A percentile compares a stretch with the other conserved stretches of the same genome.
Evolutionary conservation across 257 asterid genomes (phyloP).

Genomic region (Przewalskia tangutica): DNA sequence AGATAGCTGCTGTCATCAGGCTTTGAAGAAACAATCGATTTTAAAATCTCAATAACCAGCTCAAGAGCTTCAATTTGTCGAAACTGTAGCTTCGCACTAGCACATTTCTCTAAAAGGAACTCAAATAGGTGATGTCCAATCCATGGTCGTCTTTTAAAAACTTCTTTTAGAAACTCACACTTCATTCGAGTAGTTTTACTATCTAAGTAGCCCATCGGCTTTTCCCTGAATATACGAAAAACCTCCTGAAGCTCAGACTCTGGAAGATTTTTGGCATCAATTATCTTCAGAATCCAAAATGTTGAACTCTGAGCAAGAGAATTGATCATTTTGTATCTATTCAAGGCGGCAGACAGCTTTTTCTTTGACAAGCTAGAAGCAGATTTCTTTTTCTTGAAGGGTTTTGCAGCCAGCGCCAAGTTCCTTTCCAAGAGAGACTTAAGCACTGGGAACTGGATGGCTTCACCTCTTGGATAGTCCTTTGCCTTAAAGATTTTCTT

Average conservation of each 20-base stretch:
- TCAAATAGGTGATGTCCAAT: slow-evolving; percentile 54
- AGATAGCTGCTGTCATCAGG: slow-evolving; percentile 28
- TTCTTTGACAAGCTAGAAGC: slow-evolving; percentile 56
- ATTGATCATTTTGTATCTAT: slow-evolving; percentile 59
- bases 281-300: slow-evolving; percentile 72
- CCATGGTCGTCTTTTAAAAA: slow-evolving; percentile 69
- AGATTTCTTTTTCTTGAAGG: slow-evolving; percentile 76
- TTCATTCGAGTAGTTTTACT: slow-evolving; percentile 81
- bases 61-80: slow-evolving; percentile 87
- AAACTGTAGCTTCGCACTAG: slow-evolving; percentile 52
- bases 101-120: slow-evolving; percentile 75
- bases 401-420: slow-evolving; percentile 75
- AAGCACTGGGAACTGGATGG: slow-evolving; percentile 45
- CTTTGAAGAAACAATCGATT: slow-evolving; percentile 23
- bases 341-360: slow-evolving; percentile 69
- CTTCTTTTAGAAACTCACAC: slow-evolving; percentile 63
- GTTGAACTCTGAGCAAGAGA: slow-evolving; percentile 79
- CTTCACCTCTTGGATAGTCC: slow-evolving; percentile 75
- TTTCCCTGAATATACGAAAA: slow-evolving; percentile 41
- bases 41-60: slow-evolving; percentile 51
- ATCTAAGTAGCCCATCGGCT: slow-evolving; percentile 50
- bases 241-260: slow-evolving; percentile 50
- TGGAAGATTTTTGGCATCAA: slow-evolving; percentile 54
- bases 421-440: slow-evolving; percentile 71
- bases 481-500: slow-evolving; percentile 88